Conservation (phyloP, 2,329 filamentous ascomycete species). For the Metarhizium robertsii region DNA sequence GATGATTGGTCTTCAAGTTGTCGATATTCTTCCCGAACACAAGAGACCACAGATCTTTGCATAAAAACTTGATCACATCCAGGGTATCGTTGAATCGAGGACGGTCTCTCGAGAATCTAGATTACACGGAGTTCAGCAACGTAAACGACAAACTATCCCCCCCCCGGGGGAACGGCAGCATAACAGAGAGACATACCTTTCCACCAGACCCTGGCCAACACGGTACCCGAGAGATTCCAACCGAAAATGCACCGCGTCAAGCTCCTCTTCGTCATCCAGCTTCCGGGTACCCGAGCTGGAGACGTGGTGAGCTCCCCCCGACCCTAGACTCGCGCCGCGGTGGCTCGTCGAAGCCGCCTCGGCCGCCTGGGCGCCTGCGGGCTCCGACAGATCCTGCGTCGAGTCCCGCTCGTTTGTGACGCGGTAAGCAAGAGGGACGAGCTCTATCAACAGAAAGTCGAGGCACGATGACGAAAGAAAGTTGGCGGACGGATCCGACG, state of each 20-base stretch:
- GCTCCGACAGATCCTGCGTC: conserved; percentile 17
- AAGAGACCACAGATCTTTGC: conserved; percentile 94
- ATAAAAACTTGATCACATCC: conserved; percentile 96
- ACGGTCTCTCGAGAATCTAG: conserved; percentile 69
- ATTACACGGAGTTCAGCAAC: not conserved
- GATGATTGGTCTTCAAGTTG: conserved; percentile 96
- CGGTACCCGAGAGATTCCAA: conserved; percentile 81
- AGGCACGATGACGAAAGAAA: conserved; percentile 79
- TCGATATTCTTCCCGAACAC: conserved; percentile 96
- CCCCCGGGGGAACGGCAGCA: not conserved
- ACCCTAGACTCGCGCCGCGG: conserved; percentile 14
- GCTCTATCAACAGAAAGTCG: conserved; percentile 91
- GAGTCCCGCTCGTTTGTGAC: conserved; percentile 64
- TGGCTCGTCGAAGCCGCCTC: conserved; percentile 1
- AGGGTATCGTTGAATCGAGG: conserved; percentile 87
- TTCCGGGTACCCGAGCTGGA: conserved; percentile 14
- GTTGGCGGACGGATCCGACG: conserved; percentile 63
- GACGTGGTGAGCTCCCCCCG: conserved; percentile 8
- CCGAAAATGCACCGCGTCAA: conserved; percentile 77
- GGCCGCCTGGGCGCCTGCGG: conserved; percentile 12
- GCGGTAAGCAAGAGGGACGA: conserved; percentile 88
- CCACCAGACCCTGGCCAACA: conserved; percentile 84
- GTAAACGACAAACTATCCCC: too few relatives aligned
- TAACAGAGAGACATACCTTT: conserved; percentile 53
- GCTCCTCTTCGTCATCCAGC: conserved; percentile 65